Conservation (phyloP, 2,329 filamentous ascomycete species). For the Hypoxylon sp. region DNA sequence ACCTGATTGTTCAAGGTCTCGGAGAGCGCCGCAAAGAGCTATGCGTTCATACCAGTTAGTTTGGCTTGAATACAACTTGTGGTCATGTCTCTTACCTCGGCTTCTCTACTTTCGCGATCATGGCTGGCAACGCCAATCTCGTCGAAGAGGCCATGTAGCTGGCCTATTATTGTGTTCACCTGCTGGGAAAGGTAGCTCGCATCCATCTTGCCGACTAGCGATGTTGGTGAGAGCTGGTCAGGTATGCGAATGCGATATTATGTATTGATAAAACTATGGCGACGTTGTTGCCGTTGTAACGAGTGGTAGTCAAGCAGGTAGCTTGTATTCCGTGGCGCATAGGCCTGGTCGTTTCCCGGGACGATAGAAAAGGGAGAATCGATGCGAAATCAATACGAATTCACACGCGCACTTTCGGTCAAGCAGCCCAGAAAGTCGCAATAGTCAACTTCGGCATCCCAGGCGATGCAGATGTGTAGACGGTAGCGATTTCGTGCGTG, state of each 20-base stretch:
- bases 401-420: conserved; percentile 15
- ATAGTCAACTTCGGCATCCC: conserved; percentile 30
- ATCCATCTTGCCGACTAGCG: conserved; percentile 72
- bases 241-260: background rate
- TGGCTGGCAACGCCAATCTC: conserved; percentile 95
- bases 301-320: conserved; percentile 4
- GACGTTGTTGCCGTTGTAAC: background rate
- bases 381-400: no score
- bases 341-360: conserved; percentile 12
- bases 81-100: conserved; percentile 71
- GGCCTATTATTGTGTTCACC: conserved; percentile 91
- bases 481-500: conserved; percentile 28
- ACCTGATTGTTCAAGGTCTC: conserved; percentile 93
- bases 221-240: conserved; percentile 22
- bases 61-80: conserved; percentile 1
- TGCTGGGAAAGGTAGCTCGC: conserved; percentile 93
- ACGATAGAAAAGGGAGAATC: background rate
- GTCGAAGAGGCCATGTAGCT: conserved; percentile 94
- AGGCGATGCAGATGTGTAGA: conserved; percentile 29
- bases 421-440: conserved; percentile 22
- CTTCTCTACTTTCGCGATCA: conserved; percentile 89
- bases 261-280: conserved; percentile 16
- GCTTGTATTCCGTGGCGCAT: conserved; percentile 17
- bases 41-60: conserved; percentile 21
- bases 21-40: conserved; percentile 92